These are phyloP conservation scores for Nakazawaea laoshanensis DNA, from an alignment of 805 yeast genomes.

Conservation along the genomic window DNA sequence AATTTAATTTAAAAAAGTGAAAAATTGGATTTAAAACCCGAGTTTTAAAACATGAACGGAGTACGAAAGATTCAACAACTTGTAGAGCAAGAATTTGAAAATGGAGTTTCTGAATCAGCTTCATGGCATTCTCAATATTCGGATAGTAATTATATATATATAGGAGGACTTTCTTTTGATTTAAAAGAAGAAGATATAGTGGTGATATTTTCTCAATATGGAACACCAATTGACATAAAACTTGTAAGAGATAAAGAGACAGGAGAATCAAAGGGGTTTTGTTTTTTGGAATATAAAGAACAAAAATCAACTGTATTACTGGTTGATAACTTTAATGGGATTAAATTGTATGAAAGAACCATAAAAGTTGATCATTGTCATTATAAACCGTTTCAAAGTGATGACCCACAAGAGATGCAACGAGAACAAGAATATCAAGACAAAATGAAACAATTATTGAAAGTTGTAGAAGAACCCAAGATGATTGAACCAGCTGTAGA, in stretches of 20 bases:
- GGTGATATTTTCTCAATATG: conserved; percentile 80
- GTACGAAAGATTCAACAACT: conserved; percentile 40
- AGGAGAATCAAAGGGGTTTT: conserved; percentile 68
- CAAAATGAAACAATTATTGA: conserved; percentile 22
- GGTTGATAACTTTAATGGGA: conserved; percentile 81
- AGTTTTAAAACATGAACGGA: conserved; percentile 11
- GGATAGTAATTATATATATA: conserved; percentile 68
- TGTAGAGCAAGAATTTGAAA: conserved; percentile 60
- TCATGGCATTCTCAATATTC: conserved; percentile 88
- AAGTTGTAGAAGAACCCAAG: conserved; percentile 17
- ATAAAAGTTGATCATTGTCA: conserved; percentile 67
- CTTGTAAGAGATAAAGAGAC: conserved; percentile 58
- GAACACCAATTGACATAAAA: conserved; percentile 71
- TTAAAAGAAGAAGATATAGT: conserved; percentile 71
- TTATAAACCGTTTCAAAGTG: conserved; percentile 31
- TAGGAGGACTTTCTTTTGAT: conserved; percentile 63
- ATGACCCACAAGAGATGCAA: conserved; percentile 27
- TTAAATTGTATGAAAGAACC: conserved; percentile 30
- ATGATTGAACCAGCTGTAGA: conserved; percentile 19
- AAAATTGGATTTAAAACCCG: neutral
- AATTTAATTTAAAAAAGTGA: no score
- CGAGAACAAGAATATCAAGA: conserved; percentile 41
- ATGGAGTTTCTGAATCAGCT: conserved; percentile 46
- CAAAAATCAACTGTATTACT: conserved; percentile 76
- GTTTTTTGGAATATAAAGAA: conserved; percentile 75